Evolutionary conservation across 495 filamentous ascomycete species (phyloP), one percentile per base, ranked within the genome.

Genomic region (Letharia columbiana): DNA sequence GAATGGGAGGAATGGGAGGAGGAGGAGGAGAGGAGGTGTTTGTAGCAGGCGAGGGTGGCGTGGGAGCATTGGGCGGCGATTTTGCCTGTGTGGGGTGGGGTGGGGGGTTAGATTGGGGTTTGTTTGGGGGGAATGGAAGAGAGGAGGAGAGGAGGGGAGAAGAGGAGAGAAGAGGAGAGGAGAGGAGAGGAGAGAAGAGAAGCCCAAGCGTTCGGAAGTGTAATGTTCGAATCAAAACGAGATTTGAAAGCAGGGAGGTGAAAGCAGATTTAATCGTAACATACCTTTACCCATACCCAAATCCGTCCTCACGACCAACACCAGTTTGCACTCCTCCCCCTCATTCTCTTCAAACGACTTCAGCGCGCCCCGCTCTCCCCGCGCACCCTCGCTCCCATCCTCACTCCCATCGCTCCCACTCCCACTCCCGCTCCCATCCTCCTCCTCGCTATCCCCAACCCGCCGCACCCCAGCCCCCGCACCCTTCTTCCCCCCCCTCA

Each of bases 1-100:
- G n/a, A 97, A n/a, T n/a, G 79, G 33, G 83, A 79, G 18, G 96
- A 79, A 28, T 83, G 78, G 17, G 86, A 75, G 13, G 82, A 79
- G 11, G 80, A 76, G 11, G 77, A 12, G n/a, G 80, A 76, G 65
- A 84, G 77, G 65, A 91, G 84, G 47, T 85, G 80, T 78, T 96
- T 96, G 86, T 97, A 98, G 83, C 92, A 96, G 42, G 93, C 92
- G 50, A 98, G 86, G 2, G 94, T 96, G 12, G 94, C 94, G 76
- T 98, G 94, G n/a, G 88, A 88, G 76, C 87, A 90, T 81, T 98
- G 95, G 10, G 94, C 94, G 63, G 90, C 95, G 71, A 98, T 98
- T 83, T 98, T 98, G 67, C 94, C 94, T 96, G 68, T 62, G 37
- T 44, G 12, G 44, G n/a, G 12, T 40, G n/a, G 28, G 10, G n/a